Conservation (phyloP, 768 basidiomycete genomes). For the Baorangia bicolor region DNA sequence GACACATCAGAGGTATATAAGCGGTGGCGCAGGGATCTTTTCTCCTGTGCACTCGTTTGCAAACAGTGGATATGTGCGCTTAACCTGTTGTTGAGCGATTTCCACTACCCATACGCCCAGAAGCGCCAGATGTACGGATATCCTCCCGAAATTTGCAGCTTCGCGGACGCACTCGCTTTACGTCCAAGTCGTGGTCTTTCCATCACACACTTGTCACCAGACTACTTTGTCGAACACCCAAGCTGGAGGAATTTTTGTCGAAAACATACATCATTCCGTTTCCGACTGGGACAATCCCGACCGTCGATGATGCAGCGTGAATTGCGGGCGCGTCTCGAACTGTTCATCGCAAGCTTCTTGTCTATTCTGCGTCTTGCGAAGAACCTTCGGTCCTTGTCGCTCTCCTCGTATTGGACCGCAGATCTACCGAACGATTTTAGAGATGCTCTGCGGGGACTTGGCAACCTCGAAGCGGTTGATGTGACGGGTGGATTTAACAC, state of each 20-base stretch:
- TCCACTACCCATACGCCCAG: neutral
- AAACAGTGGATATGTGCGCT: neutral
- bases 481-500: neutral
- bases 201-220: neutral
- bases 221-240: neutral
- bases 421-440: neutral
- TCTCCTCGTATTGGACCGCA: neutral
- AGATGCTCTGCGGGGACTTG: neutral
- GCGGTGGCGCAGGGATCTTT: conserved; percentile 1
- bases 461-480: neutral
- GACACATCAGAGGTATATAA: neutral
- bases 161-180: too few relatives aligned
- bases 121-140: neutral
- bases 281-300: neutral
- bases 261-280: neutral
- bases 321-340: neutral
- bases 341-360: neutral
- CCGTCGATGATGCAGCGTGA: too few relatives aligned
- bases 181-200: too few relatives aligned
- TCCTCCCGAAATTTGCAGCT: neutral
- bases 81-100: neutral
- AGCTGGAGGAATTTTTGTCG: neutral
- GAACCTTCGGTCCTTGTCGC: neutral
- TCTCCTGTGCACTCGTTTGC: too few relatives aligned
- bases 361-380: neutral